Evolutionary conservation across 2,329 filamentous ascomycete species (phyloP).

Genomic region (Decorospora gaudefroyi): DNA sequence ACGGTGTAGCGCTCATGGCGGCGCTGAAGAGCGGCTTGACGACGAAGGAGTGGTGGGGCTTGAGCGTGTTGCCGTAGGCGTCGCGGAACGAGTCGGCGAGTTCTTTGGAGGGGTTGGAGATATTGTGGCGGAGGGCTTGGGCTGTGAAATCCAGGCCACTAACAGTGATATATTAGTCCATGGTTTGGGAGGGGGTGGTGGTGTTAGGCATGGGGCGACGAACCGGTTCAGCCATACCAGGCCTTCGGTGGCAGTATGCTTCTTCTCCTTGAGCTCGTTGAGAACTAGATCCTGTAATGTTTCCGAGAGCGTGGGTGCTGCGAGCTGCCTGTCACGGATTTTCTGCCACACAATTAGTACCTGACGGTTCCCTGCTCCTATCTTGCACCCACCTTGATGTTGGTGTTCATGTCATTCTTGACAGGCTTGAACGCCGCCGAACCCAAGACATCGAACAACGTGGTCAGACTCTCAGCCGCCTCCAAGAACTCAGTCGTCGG

Average conservation of each 20-base stretch:
- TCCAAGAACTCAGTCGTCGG: constrained; percentile 87
- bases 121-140: constrained; percentile 78
- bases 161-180: constrained; percentile 1
- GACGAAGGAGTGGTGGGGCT: constrained; percentile 86
- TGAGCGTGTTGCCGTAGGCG: constrained; percentile 85
- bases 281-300: constrained; percentile 82
- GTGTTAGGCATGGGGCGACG: constrained; percentile 37
- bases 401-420: constrained; percentile 87
- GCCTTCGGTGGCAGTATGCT: constrained; percentile 86
- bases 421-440: constrained; percentile 82
- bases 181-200: constrained; percentile 2
- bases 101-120: constrained; percentile 70
- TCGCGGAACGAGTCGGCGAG: constrained; percentile 83
- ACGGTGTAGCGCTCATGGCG: constrained; percentile 91
- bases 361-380: not conserved
- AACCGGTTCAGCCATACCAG: constrained; percentile 90
- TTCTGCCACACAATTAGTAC: constrained; percentile 62
- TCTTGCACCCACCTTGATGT: constrained; percentile 71
- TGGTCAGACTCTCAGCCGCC: constrained; percentile 82
- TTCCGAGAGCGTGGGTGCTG: constrained; percentile 75
- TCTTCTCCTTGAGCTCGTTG: constrained; percentile 88
- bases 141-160: constrained; percentile 94
- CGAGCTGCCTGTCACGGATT: constrained; percentile 80
- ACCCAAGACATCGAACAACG: constrained; percentile 73
- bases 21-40: constrained; percentile 91